These are phyloP conservation scores for Raffaelea deltoideospora DNA, from an alignment of 2,329 filamentous ascomycete genomes.

Conservation along the genomic window DNA sequence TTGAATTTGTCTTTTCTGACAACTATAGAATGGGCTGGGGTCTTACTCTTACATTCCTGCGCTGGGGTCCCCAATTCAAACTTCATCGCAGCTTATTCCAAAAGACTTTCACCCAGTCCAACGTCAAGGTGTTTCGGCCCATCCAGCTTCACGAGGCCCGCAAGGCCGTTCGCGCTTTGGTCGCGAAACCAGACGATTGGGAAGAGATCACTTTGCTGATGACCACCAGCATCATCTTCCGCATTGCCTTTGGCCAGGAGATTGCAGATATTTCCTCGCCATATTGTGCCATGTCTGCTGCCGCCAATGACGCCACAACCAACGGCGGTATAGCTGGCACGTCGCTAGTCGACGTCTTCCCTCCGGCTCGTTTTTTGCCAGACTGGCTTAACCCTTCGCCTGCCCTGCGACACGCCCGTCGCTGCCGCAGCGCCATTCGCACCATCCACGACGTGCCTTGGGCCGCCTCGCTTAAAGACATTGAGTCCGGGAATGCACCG, in stretches of 20 bases:
- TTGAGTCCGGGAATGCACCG: slow-evolving; percentile 17
- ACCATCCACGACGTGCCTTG: slow-evolving; percentile 28
- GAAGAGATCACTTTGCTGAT: slow-evolving; percentile 20
- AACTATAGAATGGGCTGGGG: slow-evolving; percentile 23
- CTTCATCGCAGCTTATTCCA: slow-evolving; percentile 25
- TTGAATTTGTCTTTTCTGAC: background rate
- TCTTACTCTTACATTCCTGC: slow-evolving; percentile 26
- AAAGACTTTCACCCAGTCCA: slow-evolving; percentile 18
- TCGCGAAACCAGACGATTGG: slow-evolving; percentile 19
- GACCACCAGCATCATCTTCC: slow-evolving; percentile 24
- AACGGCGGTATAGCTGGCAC: slow-evolving; percentile 17
- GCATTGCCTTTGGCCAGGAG: slow-evolving; percentile 26
- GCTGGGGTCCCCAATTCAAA: slow-evolving; percentile 23
- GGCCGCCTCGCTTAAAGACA: slow-evolving; percentile 14
- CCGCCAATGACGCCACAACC: slow-evolving; percentile 11
- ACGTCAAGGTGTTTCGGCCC: slow-evolving; percentile 6
- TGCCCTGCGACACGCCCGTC: slow-evolving; percentile 12
- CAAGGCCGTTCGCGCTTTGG: slow-evolving; percentile 16
- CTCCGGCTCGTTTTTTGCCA: slow-evolving; percentile 26
- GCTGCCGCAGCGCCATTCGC: slow-evolving; percentile 17
- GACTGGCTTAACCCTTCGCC: slow-evolving; percentile 5
- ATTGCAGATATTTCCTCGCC: slow-evolving; percentile 21
- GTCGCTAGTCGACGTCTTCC: slow-evolving; percentile 32
- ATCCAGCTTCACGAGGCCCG: slow-evolving; percentile 17
- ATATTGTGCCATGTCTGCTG: slow-evolving; percentile 21